Percentiles rank a stretch among this genome's conserved stretches.
Evolutionary conservation across 352 stramenopile species (phyloP).

Genomic region (Phytophthora tubulina): DNA sequence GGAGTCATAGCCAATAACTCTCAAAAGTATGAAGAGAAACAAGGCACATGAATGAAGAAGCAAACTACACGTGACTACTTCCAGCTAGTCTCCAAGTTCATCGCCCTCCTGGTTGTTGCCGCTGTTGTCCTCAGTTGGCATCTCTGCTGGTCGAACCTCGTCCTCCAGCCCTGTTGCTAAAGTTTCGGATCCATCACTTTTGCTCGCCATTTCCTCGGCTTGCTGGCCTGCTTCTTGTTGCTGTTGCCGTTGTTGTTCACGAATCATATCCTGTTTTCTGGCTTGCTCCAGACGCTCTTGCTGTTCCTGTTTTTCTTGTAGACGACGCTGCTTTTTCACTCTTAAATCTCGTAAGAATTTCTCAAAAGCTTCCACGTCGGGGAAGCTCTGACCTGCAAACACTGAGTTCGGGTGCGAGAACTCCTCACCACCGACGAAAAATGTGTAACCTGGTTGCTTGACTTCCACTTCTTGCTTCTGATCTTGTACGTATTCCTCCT

Average conservation of each 20-base stretch:
- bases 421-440: constrained; percentile 63
- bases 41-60: background rate
- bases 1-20: background rate
- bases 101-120: constrained; percentile 11
- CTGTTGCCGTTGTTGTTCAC: constrained; percentile 4
- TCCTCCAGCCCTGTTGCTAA: constrained; percentile 8
- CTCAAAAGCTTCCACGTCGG: constrained; percentile 61
- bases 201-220: constrained; percentile 18
- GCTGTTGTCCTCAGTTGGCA: background rate
- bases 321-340: constrained; percentile 33
- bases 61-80: constrained; percentile 4
- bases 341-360: constrained; percentile 56
- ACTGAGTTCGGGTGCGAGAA: constrained; percentile 64
- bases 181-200: background rate
- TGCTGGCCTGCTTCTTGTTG: constrained; percentile 32
- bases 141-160: constrained; percentile 24
- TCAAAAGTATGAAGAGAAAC: too few species aligned
- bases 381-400: constrained; percentile 60
- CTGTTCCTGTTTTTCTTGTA: constrained; percentile 20
- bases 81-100: constrained; percentile 13
- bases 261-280: background rate
- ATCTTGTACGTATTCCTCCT: constrained; percentile 20
- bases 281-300: constrained; percentile 7
- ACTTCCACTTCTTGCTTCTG: constrained; percentile 36
- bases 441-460: constrained; percentile 46